Conservation (phyloP, 148 eudicot genomes). For the Chenopodium suecicum region DNA sequence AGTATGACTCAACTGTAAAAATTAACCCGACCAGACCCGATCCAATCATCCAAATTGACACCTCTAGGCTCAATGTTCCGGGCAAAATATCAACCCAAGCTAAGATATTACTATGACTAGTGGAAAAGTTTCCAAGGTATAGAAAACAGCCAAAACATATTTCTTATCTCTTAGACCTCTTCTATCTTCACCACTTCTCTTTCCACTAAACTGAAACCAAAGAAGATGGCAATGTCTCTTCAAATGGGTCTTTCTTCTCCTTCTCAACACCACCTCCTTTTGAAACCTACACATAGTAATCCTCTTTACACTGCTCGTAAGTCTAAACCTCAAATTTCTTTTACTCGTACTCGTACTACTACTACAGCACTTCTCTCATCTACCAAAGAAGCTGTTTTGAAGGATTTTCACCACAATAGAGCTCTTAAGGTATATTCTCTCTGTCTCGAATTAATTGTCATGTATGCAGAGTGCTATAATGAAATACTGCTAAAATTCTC, state of each 20-base stretch:
- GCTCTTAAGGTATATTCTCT: slow-evolving; percentile 63
- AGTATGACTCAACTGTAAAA: too few species aligned
- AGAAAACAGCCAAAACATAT: slow-evolving; percentile 1
- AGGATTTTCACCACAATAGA: slow-evolving; percentile 51
- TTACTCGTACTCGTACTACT: slow-evolving; percentile 3
- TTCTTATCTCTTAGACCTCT: slow-evolving; percentile 5
- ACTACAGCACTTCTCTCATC: slow-evolving; percentile 54
- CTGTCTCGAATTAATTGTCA: background rate
- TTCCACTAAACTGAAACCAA: background rate
- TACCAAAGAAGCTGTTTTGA: slow-evolving; percentile 61
- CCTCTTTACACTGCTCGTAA: slow-evolving; percentile 31
- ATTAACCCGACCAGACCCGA: too few species aligned
- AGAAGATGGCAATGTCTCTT: slow-evolving; percentile 26
- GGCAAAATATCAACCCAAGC: background rate
- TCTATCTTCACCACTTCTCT: background rate
- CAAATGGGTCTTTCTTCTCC: slow-evolving; percentile 18
- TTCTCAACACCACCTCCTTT: slow-evolving; percentile 21
- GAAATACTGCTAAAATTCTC: background rate
- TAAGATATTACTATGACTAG: background rate
- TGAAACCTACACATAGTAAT: slow-evolving; percentile 18
- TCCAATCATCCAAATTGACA: too few species aligned
- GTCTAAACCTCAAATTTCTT: slow-evolving; percentile 28
- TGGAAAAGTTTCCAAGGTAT: background rate
- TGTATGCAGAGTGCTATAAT: background rate
- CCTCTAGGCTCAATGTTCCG: too few species aligned